phyloP scores from a whole-genome alignment of 371 early-diverging fungal species.

The Capillidium rhysosporum region DNA sequence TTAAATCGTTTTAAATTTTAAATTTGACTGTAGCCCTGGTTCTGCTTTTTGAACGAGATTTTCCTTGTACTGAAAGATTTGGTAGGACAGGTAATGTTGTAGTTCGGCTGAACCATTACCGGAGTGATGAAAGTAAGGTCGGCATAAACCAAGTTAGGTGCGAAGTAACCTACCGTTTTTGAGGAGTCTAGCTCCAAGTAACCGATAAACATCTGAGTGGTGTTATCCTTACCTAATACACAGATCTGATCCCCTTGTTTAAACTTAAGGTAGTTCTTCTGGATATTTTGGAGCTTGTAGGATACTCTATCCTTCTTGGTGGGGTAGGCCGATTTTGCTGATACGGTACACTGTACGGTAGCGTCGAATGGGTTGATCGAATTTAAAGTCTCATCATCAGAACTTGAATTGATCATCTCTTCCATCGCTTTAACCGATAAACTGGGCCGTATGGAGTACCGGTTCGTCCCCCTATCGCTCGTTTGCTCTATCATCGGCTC shows the following conservation, averaged over 20 bases:
- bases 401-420: too few species aligned
- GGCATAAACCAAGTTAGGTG: not conserved
- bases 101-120: too few species aligned
- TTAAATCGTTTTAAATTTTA: too few species aligned
- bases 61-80: too few species aligned
- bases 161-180: not conserved
- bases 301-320: not conserved
- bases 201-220: not conserved
- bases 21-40: too few species aligned
- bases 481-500: too few species aligned
- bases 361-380: conserved; percentile 1
- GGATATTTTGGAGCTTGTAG: not conserved
- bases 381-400: too few species aligned
- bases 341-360: conserved; percentile 1
- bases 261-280: not conserved
- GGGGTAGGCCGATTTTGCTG: not conserved
- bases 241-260: not conserved
- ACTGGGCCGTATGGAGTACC: too few species aligned
- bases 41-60: too few species aligned
- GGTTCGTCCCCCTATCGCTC: too few species aligned
- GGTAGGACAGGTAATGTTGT: too few species aligned
- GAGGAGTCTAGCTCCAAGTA: not conserved
- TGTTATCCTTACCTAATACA: not conserved
- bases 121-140: not conserved
- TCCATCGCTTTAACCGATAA: too few species aligned